Percentiles rank a stretch among this genome's conserved stretches.
phyloP scores from a whole-genome alignment of 495 filamentous ascomycete species.

The Neurospora sp. region DNA sequence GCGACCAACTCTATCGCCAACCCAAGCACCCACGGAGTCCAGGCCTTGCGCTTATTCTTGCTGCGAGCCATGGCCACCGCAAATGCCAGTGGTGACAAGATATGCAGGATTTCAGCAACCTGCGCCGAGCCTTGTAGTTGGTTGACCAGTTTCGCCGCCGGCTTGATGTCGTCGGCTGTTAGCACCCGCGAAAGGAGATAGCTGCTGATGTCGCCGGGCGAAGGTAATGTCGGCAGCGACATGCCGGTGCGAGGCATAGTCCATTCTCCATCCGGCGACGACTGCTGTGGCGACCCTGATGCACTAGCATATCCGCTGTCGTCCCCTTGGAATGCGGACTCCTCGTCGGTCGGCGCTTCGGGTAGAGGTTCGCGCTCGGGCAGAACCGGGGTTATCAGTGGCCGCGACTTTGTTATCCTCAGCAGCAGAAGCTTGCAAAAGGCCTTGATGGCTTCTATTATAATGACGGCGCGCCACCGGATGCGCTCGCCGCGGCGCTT shows the following conservation, averaged over 20 bases:
- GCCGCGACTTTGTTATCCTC: slow-evolving; percentile 71
- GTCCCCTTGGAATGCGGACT: slow-evolving; percentile 9
- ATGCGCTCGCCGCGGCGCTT: slow-evolving; percentile 72
- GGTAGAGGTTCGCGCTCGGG: slow-evolving; percentile 72
- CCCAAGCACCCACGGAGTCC: slow-evolving; percentile 87
- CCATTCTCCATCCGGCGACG: slow-evolving; percentile 49
- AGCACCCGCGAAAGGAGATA: slow-evolving; percentile 88
- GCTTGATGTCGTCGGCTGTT: slow-evolving; percentile 92
- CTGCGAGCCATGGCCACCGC: slow-evolving; percentile 70
- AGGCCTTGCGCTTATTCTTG: slow-evolving; percentile 49
- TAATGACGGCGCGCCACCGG: slow-evolving; percentile 81
- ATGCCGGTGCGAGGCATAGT: slow-evolving; percentile 92
- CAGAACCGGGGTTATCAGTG: slow-evolving; percentile 72
- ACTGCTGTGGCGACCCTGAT: neutral
- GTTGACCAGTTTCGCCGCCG: slow-evolving; percentile 72
- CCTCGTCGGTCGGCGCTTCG: slow-evolving; percentile 39
- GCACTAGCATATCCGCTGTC: slow-evolving; percentile 1
- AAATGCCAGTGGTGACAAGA: slow-evolving; percentile 80
- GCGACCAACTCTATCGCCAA: slow-evolving; percentile 80
- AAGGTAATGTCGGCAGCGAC: slow-evolving; percentile 69
- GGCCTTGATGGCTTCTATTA: slow-evolving; percentile 81
- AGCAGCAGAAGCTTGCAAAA: slow-evolving; percentile 74
- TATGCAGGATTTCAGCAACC: slow-evolving; percentile 79
- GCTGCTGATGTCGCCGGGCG: slow-evolving; percentile 64
- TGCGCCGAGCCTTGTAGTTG: slow-evolving; percentile 59